phyloP scores from a whole-genome alignment of 129 eudicot genomes.

The Flaveria linearis region DNA sequence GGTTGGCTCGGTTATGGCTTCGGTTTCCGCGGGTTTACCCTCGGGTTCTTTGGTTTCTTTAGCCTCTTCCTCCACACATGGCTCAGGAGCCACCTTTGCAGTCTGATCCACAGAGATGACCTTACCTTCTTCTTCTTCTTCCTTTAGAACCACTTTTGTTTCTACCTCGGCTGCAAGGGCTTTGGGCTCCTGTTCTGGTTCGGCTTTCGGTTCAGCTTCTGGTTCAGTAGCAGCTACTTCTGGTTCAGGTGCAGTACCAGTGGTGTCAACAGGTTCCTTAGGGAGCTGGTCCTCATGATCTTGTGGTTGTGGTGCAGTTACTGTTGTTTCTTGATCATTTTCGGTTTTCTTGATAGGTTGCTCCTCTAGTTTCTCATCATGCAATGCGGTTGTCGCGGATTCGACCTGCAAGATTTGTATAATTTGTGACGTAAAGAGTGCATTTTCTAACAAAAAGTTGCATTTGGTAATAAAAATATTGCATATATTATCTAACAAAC shows the following conservation, averaged over 20 bases:
- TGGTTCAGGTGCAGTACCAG: not conserved
- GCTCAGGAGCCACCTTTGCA: conserved; percentile 55
- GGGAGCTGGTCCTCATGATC: not conserved
- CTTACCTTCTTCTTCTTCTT: conserved; percentile 29
- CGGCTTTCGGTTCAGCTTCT: conserved; percentile 10
- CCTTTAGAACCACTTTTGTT: conserved; percentile 31
- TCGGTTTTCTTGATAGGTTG: conserved; percentile 23
- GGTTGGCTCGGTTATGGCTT: conserved; percentile 23
- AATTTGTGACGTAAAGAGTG: not conserved
- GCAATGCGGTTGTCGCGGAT: conserved; percentile 44
- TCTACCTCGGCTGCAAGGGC: conserved; percentile 44
- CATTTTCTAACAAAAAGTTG: no score
- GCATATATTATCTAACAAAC: no score
- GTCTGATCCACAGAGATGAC: conserved; percentile 29
- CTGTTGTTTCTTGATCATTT: conserved; percentile 18
- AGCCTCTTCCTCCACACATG: conserved; percentile 33
- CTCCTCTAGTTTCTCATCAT: conserved; percentile 46
- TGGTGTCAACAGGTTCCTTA: not conserved
- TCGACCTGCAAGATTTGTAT: conserved; percentile 38
- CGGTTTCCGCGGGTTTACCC: conserved; percentile 1
- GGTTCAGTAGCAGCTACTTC: not conserved
- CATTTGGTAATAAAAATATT: no score
- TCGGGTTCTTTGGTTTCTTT: conserved; percentile 20
- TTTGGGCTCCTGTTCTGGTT: conserved; percentile 22
- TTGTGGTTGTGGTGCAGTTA: conserved; percentile 8